These are phyloP conservation scores for Tetracladium marchalianum DNA, from an alignment of 495 filamentous ascomycete genomes.

Conservation along the genomic window DNA sequence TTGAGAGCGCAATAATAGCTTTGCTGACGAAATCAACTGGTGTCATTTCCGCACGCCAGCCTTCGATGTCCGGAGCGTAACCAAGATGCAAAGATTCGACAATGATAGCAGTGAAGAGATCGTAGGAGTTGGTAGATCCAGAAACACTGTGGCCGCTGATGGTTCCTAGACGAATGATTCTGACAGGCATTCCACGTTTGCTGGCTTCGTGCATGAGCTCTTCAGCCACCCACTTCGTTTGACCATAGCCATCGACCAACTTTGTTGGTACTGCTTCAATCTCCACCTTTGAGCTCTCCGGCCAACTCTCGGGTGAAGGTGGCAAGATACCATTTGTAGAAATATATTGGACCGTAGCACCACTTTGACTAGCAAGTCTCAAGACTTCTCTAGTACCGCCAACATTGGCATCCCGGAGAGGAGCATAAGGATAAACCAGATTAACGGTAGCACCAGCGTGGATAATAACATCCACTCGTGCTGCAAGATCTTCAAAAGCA, in stretches of 20 bases:
- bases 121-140: slow-evolving; percentile 57
- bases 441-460: slow-evolving; percentile 59
- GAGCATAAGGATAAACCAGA: slow-evolving; percentile 57
- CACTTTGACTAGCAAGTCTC: slow-evolving; percentile 47
- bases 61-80: slow-evolving; percentile 49
- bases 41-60: slow-evolving; percentile 64
- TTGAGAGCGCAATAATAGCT: slow-evolving; percentile 49
- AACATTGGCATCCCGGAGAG: slow-evolving; percentile 47
- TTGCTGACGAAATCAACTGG: slow-evolving; percentile 62
- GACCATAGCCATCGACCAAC: slow-evolving; percentile 51
- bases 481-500: slow-evolving; percentile 44
- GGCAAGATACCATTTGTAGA: slow-evolving; percentile 62
- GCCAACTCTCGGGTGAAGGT: slow-evolving; percentile 46
- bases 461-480: slow-evolving; percentile 50
- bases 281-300: slow-evolving; percentile 46
- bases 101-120: slow-evolving; percentile 54
- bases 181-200: slow-evolving; percentile 47
- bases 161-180: slow-evolving; percentile 52
- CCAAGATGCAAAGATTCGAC: slow-evolving; percentile 58
- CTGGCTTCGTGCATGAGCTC: slow-evolving; percentile 54
- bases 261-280: slow-evolving; percentile 49
- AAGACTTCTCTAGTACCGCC: slow-evolving; percentile 54
- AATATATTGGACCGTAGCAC: slow-evolving; percentile 58
- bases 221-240: slow-evolving; percentile 62
- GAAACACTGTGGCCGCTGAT: slow-evolving; percentile 55